Evolutionary conservation across 73 alveolate species (phyloP), one percentile per base, ranked within the genome.

Genomic region (Paramecium bursaria): DNA sequence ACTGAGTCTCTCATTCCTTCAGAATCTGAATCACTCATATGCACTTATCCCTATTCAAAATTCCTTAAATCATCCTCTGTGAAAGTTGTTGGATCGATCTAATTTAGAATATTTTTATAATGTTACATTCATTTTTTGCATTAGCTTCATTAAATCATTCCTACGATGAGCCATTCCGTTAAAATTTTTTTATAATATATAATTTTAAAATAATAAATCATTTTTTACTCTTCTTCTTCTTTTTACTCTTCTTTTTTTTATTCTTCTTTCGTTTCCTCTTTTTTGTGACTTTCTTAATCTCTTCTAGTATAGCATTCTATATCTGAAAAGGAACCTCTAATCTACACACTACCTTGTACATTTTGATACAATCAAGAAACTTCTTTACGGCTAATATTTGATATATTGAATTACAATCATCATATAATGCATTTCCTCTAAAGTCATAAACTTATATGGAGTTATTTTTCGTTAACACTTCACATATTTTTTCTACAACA

Each of bases 401-500:
- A 19, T 14, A 23, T 4, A 3, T 39, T 2, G 17, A 54, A 4
- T 1, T 79, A 79, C 89, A 61, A 79, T 79, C 89, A 79, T 79
- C 89, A 42, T 79, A 79, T 53, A 79, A 53, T 5, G 85, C 89
- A 79, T 79, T 79, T 50, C 50, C 75, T 30, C 76, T 73, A 17
- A 79, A 55, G 26, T 79, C 89, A 54, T 79, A 79, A 54, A 79
- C 76, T 54, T 79, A 54, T 3, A 79, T 61, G 9, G 74, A 26
- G 35, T 11, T 55, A 54, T 79, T 79, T 54, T 79, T 79, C 33
- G 76, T 79, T 50, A 79, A 39, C 15, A 79, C 89, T 39, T 79
- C 89, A 31, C 89, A 79, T 54, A 79, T 52, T 73, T 79, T 79
- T 54, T 79, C 89, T 33, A 79, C 50, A 33, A 79, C 85, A 2